Percentiles rank a stretch among this genome's conserved stretches.
Evolutionary conservation across 2,329 filamentous ascomycete genomes (phyloP).

Genomic region (Blastomyces parvus): DNA sequence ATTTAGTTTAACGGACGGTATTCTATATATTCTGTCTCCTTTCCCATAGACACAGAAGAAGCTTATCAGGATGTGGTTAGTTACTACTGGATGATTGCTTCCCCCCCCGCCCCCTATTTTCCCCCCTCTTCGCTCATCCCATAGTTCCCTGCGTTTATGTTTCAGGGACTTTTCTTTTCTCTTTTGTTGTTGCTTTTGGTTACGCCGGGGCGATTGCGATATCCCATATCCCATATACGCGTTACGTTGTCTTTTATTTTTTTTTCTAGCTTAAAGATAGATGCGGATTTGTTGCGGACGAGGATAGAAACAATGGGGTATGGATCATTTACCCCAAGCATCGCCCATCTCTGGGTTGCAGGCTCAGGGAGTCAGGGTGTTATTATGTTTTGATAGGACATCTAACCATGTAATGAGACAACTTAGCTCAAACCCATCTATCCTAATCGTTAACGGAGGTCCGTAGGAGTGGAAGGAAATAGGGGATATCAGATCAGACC

Average conservation of each 20-base stretch:
- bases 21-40: neutral
- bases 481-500: neutral
- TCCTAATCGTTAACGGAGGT: neutral
- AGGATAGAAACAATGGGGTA: neutral
- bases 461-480: no score
- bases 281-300: neutral
- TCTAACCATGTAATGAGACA: no score
- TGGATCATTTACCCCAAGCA: neutral
- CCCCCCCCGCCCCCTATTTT: neutral
- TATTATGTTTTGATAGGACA: no score
- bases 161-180: neutral
- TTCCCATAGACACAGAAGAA: neutral
- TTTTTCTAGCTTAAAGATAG: neutral
- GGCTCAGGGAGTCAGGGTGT: no score
- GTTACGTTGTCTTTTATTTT: neutral
- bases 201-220: neutral
- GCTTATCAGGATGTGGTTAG: neutral
- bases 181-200: neutral
- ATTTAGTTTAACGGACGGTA: neutral
- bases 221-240: no score
- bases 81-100: neutral
- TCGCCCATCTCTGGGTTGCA: no score
- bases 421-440: neutral
- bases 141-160: neutral
- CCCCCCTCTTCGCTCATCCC: neutral